Conservation (phyloP, 2,329 filamentous ascomycete species). For the Coleophoma eucalyptorum region DNA sequence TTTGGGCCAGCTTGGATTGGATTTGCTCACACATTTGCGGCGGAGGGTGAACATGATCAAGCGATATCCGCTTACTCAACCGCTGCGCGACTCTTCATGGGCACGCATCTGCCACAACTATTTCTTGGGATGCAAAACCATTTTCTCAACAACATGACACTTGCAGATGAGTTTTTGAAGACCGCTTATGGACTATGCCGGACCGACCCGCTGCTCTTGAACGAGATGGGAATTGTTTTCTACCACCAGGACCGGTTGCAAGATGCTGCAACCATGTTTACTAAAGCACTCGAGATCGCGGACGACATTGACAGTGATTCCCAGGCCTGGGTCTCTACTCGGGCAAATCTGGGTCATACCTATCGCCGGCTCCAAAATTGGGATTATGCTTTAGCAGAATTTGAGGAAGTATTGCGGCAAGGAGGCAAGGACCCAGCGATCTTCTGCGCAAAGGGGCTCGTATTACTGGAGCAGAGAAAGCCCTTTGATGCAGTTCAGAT, state of each 20-base stretch:
- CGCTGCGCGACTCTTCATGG: constrained; percentile 90
- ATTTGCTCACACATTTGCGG: constrained; percentile 96
- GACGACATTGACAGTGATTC: constrained; percentile 79
- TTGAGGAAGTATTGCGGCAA: constrained; percentile 81
- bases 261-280: constrained; percentile 75
- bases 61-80: constrained; percentile 97
- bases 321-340: constrained; percentile 76
- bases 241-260: constrained; percentile 83
- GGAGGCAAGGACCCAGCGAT: constrained; percentile 76
- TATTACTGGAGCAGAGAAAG: constrained; percentile 72
- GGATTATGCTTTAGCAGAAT: constrained; percentile 71
- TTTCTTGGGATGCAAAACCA: constrained; percentile 99
- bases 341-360: constrained; percentile 87
- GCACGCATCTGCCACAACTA: constrained; percentile 90
- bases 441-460: constrained; percentile 79
- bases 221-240: constrained; percentile 93
- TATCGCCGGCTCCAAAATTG: constrained; percentile 69
- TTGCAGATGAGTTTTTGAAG: constrained; percentile 92
- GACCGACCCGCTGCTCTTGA: constrained; percentile 84
- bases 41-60: constrained; percentile 96
- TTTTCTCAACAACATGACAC: constrained; percentile 87
- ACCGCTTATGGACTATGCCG: constrained; percentile 81
- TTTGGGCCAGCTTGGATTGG: constrained; percentile 98
- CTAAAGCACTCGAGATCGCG: constrained; percentile 71
- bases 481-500: constrained; percentile 76